phyloP scores from a whole-genome alignment of 1,284 basidiomycete genomes.

The Microbotryum scabiosae region DNA sequence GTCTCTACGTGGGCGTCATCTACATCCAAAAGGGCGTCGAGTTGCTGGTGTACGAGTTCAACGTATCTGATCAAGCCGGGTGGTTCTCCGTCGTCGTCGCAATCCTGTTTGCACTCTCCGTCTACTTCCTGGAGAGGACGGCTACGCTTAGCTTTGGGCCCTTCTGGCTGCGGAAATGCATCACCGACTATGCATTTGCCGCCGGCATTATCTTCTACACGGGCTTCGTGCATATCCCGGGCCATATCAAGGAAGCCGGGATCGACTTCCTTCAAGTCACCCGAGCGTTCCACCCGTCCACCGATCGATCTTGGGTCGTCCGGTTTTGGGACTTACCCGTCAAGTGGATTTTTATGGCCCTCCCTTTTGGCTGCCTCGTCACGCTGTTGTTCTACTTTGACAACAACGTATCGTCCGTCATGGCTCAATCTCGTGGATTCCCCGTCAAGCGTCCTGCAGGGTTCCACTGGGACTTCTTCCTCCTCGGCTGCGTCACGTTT shows the following conservation, averaged over 20 bases:
- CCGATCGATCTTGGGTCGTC: constrained; percentile 60
- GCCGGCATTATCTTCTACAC: constrained; percentile 43
- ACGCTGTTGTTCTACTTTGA: constrained; percentile 46
- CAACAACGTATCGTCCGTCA: constrained; percentile 56
- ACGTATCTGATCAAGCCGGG: constrained; percentile 34
- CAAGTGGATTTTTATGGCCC: constrained; percentile 78
- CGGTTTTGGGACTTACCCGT: constrained; percentile 81
- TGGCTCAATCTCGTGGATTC: constrained; percentile 85
- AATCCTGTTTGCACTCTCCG: constrained; percentile 42
- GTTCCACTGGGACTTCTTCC: constrained; percentile 67
- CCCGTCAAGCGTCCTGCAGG: constrained; percentile 85
- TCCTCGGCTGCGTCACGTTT: constrained; percentile 85
- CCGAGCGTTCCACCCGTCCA: constrained; percentile 25
- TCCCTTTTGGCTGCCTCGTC: constrained; percentile 46
- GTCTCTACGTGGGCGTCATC: constrained; percentile 49
- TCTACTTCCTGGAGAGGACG: constrained; percentile 37
- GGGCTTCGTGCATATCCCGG: constrained; percentile 22
- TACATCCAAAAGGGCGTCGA: constrained; percentile 45
- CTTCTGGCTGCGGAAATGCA: constrained; percentile 39
- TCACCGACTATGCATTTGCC: constrained; percentile 41
- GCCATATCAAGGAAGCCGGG: constrained; percentile 29
- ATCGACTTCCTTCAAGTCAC: constrained; percentile 32
- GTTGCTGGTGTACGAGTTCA: constrained; percentile 35
- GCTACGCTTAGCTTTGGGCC: constrained; percentile 33
- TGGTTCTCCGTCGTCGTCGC: constrained; percentile 45